phyloP scores from a whole-genome alignment of 306 rosid genomes.

The Medicago truncatula region MtrunA17r5.0-ANR NC_053047.1:32464001-32464500 shows the following conservation, averaged over 20 bases:
- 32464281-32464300: constrained; percentile 26
- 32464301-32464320: constrained; percentile 51
- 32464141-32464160: too few species aligned
- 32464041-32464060: too few species aligned
- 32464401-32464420: constrained; percentile 46
- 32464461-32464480: constrained; percentile 39
- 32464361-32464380: constrained; percentile 42
- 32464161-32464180: too few species aligned
- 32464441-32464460: constrained; percentile 57
- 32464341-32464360: constrained; percentile 50
- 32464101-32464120: too few species aligned
- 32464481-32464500: constrained; percentile 43
- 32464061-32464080: too few species aligned
- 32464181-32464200: constrained; percentile 38
- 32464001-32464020: too few species aligned
- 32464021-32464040: too few species aligned
- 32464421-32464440: constrained; percentile 38
- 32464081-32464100: too few species aligned
- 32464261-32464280: too few species aligned
- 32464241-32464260: constrained; percentile 28
- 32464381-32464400: constrained; percentile 31
- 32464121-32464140: too few species aligned
- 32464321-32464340: constrained; percentile 54
- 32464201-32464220: constrained; percentile 43
- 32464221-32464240: constrained; percentile 41